Evolutionary conservation across 495 filamentous ascomycete species (phyloP), one percentile per base, ranked within the genome.

Genomic region (Pyronema omphalodes): DNA sequence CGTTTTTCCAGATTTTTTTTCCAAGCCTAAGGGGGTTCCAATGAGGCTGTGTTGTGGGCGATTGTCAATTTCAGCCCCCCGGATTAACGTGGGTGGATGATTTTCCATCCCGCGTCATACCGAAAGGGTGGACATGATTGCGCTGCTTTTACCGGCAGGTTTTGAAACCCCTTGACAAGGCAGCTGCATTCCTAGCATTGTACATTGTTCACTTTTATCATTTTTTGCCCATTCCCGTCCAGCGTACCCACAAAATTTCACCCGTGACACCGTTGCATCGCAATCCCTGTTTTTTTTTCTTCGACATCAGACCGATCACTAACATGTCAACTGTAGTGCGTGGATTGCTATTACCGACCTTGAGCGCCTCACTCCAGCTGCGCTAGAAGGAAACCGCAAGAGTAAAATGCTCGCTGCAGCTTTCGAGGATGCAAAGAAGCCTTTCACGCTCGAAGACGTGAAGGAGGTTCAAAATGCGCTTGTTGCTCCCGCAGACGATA

Each of bases 351-450:
- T 57, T 41, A 39, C 51, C 18, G 63, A 60, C 23, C 44, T 64
- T n/a, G 60, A 64, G 15, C 57, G 54, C 15, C 55, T 64, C 9
- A 59, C 61, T 14, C n/a, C 55, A 9, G 61, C 63, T 39, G 55
- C 55, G 39, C 41, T 57, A 46, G 54, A 58, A 35, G 58, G 57
- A 33, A 55, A 54, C 12, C 55, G 54, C 14, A 64, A 64, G 52
- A 60, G 41, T 8, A 64, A 64, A 54, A 55, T 48, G 53, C 60
- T 64, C 43, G 37, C 52, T 15, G 61, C 63, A 37, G 61, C 61
- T 39, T 64, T 58, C 23, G 40, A 44, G 14, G 54, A 60, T 36
- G 60, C 61, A 12, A 53, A 54, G 34, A 45, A 50, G 11, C 60
- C 54, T 9, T 63, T 64, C 9, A 52, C 44, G 8, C 61, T 64